These are phyloP conservation scores for Galium porrigens DNA, from an alignment of 305 asterid genomes.

Conservation along the genomic window DNA sequence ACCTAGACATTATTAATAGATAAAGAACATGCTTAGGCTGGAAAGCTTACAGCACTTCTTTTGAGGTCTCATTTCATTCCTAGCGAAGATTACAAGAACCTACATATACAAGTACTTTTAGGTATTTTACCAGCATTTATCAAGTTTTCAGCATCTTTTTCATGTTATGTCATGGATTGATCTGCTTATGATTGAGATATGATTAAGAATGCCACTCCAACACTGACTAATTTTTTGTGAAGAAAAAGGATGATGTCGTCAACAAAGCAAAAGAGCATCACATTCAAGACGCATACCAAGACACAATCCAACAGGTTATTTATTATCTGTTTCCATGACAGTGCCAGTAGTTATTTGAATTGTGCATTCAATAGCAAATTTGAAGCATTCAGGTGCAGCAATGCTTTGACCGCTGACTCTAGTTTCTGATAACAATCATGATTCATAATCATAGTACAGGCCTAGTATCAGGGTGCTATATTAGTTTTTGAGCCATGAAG, in stretches of 20 bases:
- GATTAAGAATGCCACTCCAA: neutral
- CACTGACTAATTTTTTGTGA: neutral
- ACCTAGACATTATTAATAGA: neutral
- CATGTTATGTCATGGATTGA: neutral
- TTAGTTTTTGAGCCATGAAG: neutral
- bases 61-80: neutral
- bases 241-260: neutral
- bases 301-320: slow-evolving; percentile 3
- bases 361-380: neutral
- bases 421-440: neutral
- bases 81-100: neutral
- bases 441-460: slow-evolving; percentile 7
- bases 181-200: neutral
- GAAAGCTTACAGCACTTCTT: neutral
- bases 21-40: neutral
- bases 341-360: neutral
- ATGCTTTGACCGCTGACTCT: neutral
- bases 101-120: neutral
- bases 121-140: neutral
- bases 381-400: neutral
- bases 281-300: neutral
- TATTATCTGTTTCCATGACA: neutral
- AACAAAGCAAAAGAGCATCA: neutral
- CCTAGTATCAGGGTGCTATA: slow-evolving; percentile 2
- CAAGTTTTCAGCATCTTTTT: neutral